phyloP scores from a whole-genome alignment of 345 rosid species.

The Lepidium didymum region DNA sequence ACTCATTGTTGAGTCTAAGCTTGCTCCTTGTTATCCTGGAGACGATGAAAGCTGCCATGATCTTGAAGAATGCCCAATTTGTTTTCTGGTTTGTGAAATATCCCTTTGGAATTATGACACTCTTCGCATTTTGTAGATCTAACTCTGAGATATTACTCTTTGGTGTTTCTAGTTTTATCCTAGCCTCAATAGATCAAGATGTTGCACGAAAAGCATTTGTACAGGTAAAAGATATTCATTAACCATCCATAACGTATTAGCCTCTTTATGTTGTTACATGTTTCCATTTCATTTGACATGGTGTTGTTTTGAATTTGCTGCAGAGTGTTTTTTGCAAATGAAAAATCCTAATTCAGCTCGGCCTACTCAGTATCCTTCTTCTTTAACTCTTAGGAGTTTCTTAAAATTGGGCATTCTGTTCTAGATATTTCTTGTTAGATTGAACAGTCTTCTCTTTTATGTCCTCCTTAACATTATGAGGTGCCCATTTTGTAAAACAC shows the following conservation, averaged over 20 bases:
- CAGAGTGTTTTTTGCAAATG: conserved; percentile 99
- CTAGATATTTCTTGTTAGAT: background rate
- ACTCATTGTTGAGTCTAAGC: conserved; percentile 90
- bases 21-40: conserved; percentile 97
- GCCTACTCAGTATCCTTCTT: conserved; percentile 98
- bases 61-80: conserved; percentile 96
- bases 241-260: no score
- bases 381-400: background rate
- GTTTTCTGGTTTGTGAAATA: conserved; percentile 69
- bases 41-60: conserved; percentile 70
- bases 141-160: conserved; percentile 1
- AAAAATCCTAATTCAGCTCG: conserved; percentile 87
- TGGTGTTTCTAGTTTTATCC: conserved; percentile 65
- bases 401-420: background rate
- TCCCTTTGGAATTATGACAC: background rate
- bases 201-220: conserved; percentile 95
- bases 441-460: background rate
- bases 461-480: conserved; percentile 58
- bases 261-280: background rate
- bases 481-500: conserved; percentile 96
- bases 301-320: conserved; percentile 11
- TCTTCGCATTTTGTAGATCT: background rate
- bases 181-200: conserved; percentile 91
- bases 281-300: background rate
- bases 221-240: conserved; percentile 46